phyloP scores from a whole-genome alignment of 208 protist genomes.

The Trichomonas tenax region DNA sequence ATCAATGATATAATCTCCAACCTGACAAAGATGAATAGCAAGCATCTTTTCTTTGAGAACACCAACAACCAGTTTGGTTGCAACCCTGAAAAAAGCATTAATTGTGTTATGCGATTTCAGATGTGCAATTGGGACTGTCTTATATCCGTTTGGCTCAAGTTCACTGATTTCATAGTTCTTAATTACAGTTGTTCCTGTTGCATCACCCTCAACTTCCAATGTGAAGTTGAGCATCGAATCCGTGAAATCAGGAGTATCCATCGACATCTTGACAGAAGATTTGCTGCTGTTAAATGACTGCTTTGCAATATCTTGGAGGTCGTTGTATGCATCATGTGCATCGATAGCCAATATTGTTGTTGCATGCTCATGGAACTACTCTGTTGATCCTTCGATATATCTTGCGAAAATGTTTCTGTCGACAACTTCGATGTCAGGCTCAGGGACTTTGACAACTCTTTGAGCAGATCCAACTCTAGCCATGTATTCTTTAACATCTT shows the following conservation, averaged over 20 bases:
- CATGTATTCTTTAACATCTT: neutral
- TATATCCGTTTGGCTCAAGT: neutral
- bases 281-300: neutral
- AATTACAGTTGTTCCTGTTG: neutral
- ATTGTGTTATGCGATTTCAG: neutral
- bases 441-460: neutral
- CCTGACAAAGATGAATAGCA: neutral
- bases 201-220: neutral
- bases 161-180: neutral
- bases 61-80: neutral
- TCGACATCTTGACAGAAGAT: neutral
- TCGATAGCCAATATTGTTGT: neutral
- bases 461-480: neutral
- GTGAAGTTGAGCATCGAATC: neutral
- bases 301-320: neutral
- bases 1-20: neutral
- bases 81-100: neutral
- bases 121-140: neutral
- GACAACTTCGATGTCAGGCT: neutral
- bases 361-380: neutral
- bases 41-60: neutral
- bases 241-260: neutral
- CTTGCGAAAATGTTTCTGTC: neutral
- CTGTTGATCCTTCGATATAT: neutral
- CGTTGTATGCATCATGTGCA: neutral